These are phyloP conservation scores for Cordyceps militaris DNA, from an alignment of 2,329 filamentous ascomycete species.

Conservation along the genomic window DNA sequence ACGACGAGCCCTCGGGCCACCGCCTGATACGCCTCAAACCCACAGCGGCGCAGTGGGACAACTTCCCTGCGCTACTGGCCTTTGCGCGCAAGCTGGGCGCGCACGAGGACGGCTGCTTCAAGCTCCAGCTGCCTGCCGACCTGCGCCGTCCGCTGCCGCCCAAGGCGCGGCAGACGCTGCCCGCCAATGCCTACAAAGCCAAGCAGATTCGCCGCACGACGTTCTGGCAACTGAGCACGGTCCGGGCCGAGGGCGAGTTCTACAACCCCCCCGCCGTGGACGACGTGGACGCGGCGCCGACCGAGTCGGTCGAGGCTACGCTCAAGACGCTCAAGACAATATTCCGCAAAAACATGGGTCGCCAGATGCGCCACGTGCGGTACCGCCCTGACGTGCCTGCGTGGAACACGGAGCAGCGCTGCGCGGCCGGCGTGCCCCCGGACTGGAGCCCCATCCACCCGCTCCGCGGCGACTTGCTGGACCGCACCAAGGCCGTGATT, in stretches of 20 bases:
- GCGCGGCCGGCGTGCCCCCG: slow-evolving; percentile 27
- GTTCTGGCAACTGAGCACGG: slow-evolving; percentile 31
- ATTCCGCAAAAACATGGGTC: slow-evolving; percentile 29
- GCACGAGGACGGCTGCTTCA: slow-evolving; percentile 31
- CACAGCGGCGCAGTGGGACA: slow-evolving; percentile 28
- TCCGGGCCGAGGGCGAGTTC: slow-evolving; percentile 28
- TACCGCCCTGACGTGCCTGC: slow-evolving; percentile 33
- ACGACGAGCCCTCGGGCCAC: slow-evolving; percentile 24
- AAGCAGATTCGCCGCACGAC: slow-evolving; percentile 28
- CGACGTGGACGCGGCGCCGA: slow-evolving; percentile 19
- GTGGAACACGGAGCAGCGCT: slow-evolving; percentile 30
- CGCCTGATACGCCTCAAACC: slow-evolving; percentile 29
- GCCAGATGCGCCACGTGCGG: slow-evolving; percentile 30
- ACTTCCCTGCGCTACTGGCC: slow-evolving; percentile 30
- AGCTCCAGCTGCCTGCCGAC: slow-evolving; percentile 27
- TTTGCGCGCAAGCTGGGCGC: slow-evolving; percentile 26
- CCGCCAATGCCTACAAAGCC: slow-evolving; percentile 31
- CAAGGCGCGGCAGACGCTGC: slow-evolving; percentile 23
- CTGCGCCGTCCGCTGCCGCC: slow-evolving; percentile 26
- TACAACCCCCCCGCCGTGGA: slow-evolving; percentile 19
- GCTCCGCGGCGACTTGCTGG: slow-evolving; percentile 30
- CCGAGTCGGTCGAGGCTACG: slow-evolving; percentile 21
- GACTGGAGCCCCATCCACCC: slow-evolving; percentile 31
- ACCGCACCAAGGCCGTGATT: slow-evolving; percentile 31
- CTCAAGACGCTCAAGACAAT: slow-evolving; percentile 28